These are phyloP conservation scores for Tolypocladium sp. DNA, from an alignment of 2,329 filamentous ascomycete species.

Conservation along the genomic window DNA sequence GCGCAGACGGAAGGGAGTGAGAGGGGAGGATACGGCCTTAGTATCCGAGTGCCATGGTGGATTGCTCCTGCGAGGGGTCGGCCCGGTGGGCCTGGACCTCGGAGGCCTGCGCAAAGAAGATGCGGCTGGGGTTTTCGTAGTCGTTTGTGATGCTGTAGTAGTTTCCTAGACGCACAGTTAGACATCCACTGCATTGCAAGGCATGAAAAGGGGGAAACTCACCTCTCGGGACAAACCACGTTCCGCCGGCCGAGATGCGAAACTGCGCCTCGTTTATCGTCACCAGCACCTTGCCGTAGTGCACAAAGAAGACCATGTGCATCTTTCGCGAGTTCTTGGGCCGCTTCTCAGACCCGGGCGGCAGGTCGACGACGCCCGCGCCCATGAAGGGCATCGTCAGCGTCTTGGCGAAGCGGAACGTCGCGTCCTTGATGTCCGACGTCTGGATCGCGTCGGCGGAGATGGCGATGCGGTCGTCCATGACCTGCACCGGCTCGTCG, in stretches of 20 bases:
- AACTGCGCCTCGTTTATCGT: slow-evolving; percentile 69
- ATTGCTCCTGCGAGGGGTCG: neutral
- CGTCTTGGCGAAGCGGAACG: slow-evolving; percentile 85
- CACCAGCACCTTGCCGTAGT: slow-evolving; percentile 72
- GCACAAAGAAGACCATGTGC: slow-evolving; percentile 95
- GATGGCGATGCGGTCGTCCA: slow-evolving; percentile 48
- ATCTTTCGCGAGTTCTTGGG: slow-evolving; percentile 90
- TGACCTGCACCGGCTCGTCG: slow-evolving; percentile 45
- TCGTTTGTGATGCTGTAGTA: slow-evolving; percentile 87
- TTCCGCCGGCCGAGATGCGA: slow-evolving; percentile 75
- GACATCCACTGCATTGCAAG: slow-evolving; percentile 1
- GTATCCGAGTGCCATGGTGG: neutral
- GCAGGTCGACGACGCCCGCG: slow-evolving; percentile 81
- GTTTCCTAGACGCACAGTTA: slow-evolving; percentile 56
- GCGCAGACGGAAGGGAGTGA: no score
- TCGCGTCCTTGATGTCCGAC: slow-evolving; percentile 51
- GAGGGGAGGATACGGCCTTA: neutral
- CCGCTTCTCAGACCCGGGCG: slow-evolving; percentile 73
- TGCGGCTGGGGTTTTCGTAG: slow-evolving; percentile 57
- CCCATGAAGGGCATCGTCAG: slow-evolving; percentile 80
- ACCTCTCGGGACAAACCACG: slow-evolving; percentile 95
- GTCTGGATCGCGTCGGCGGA: slow-evolving; percentile 47
- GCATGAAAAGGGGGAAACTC: slow-evolving; percentile 27
- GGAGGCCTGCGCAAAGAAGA: slow-evolving; percentile 91
- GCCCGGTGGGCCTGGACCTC: slow-evolving; percentile 31